phyloP scores from a whole-genome alignment of 1,139 yeast genomes.

The Hansenula lynferdii region DNA sequence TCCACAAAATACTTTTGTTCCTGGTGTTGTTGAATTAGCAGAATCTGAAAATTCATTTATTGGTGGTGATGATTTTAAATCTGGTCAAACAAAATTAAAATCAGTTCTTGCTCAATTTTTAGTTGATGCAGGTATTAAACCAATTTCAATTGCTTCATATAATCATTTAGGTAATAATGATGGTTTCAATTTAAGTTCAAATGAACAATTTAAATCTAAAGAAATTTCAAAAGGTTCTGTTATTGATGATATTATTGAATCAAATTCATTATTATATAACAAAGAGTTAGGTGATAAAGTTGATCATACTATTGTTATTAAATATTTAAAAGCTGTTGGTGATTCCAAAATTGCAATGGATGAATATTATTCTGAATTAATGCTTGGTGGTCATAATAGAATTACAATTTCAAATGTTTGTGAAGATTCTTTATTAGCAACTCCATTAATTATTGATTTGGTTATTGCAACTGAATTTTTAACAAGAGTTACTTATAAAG shows the following conservation, averaged over 20 bases:
- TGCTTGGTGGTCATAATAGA: slow-evolving; percentile 97
- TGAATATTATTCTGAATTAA: slow-evolving; percentile 92
- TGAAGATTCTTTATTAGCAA: slow-evolving; percentile 92
- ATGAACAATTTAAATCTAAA: slow-evolving; percentile 90
- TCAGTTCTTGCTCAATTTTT: slow-evolving; percentile 93
- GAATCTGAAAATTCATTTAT: slow-evolving; percentile 72
- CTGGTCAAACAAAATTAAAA: slow-evolving; percentile 94
- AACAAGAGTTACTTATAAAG: slow-evolving; percentile 78
- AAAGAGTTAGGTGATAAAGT: slow-evolving; percentile 73
- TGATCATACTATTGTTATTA: slow-evolving; percentile 94
- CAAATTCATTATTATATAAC: slow-evolving; percentile 82
- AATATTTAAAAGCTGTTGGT: slow-evolving; percentile 90
- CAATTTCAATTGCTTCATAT: slow-evolving; percentile 89
- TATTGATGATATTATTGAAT: slow-evolving; percentile 90
- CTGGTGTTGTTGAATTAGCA: slow-evolving; percentile 89
- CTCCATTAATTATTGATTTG: slow-evolving; percentile 90
- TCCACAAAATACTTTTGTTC: slow-evolving; percentile 96
- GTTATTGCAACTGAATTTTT: slow-evolving; percentile 88
- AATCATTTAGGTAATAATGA: slow-evolving; percentile 97
- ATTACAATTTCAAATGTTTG: slow-evolving; percentile 93
- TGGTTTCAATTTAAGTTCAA: slow-evolving; percentile 88
- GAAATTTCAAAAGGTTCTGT: slow-evolving; percentile 93
- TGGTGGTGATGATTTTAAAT: slow-evolving; percentile 97
- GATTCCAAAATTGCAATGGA: slow-evolving; percentile 99
- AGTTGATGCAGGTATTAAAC: slow-evolving; percentile 97